phyloP scores from a whole-genome alignment of 768 basidiomycete species.

The Lactarius tabidus region DNA sequence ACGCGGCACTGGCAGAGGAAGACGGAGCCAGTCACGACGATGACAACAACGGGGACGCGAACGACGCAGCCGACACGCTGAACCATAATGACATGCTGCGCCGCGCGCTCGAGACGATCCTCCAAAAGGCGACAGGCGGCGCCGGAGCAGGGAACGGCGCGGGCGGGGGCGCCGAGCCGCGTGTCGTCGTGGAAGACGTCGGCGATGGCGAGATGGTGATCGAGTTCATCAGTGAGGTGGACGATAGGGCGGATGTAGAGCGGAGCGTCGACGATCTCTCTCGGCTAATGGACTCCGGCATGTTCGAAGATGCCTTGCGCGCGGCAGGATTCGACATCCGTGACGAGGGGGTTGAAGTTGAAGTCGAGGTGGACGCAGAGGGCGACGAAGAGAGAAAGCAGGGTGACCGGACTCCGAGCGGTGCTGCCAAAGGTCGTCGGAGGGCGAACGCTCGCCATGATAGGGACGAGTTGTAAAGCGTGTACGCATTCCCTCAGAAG shows the following conservation, averaged over 20 bases:
- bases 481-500: neutral
- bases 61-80: neutral
- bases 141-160: neutral
- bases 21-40: neutral
- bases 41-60: neutral
- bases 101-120: conserved; percentile 22
- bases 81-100: conserved; percentile 8
- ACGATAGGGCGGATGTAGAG: conserved; percentile 23
- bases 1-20: conserved; percentile 4
- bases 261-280: conserved; percentile 30
- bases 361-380: conserved; percentile 28
- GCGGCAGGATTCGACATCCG: conserved; percentile 51
- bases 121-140: conserved; percentile 3
- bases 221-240: conserved; percentile 24
- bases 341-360: conserved; percentile 31
- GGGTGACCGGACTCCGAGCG: conserved; percentile 3
- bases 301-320: conserved; percentile 47
- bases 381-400: conserved; percentile 26
- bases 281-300: conserved; percentile 32
- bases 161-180: conserved; percentile 3
- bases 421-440: conserved; percentile 15
- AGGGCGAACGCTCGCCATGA: conserved; percentile 3
- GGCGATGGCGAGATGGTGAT: conserved; percentile 28
- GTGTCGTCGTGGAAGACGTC: conserved; percentile 24
- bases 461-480: conserved; percentile 17